Conservation (phyloP, 768 basidiomycete genomes). For the Cystobasidium ongulense region DNA sequence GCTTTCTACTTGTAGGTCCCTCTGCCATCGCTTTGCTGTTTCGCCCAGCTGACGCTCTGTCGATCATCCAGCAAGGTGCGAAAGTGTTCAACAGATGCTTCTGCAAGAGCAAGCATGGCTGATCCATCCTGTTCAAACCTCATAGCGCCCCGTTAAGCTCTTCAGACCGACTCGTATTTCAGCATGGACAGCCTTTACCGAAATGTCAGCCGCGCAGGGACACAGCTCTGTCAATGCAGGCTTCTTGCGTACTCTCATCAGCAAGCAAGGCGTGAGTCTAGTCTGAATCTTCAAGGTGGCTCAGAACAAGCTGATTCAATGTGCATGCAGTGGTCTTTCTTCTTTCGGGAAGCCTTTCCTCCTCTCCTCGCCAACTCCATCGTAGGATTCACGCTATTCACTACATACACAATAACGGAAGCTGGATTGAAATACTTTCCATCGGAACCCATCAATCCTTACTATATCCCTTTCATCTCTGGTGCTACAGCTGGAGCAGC, state of each 20-base stretch:
- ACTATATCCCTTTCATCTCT: constrained; percentile 37
- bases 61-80: neutral
- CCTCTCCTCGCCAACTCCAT: constrained; percentile 37
- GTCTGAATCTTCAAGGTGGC: neutral
- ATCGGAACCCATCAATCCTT: neutral
- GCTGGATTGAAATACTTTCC: constrained; percentile 11
- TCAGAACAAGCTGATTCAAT: neutral
- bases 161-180: constrained; percentile 22
- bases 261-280: constrained; percentile 24
- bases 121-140: neutral
- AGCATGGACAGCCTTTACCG: constrained; percentile 27
- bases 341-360: constrained; percentile 27
- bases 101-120: neutral
- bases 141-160: constrained; percentile 17
- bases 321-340: constrained; percentile 12
- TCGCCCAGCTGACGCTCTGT: neutral
- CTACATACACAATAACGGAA: constrained; percentile 33
- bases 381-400: constrained; percentile 40
- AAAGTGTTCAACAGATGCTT: neutral
- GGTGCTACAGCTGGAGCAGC: constrained; percentile 38
- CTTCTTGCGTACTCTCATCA: constrained; percentile 4
- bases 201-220: neutral
- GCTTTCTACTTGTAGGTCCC: constrained; percentile 25
- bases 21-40: neutral
- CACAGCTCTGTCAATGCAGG: neutral